Conservation (phyloP, 2,329 filamentous ascomycete genomes). For the Elsinoe necatrix region DNA sequence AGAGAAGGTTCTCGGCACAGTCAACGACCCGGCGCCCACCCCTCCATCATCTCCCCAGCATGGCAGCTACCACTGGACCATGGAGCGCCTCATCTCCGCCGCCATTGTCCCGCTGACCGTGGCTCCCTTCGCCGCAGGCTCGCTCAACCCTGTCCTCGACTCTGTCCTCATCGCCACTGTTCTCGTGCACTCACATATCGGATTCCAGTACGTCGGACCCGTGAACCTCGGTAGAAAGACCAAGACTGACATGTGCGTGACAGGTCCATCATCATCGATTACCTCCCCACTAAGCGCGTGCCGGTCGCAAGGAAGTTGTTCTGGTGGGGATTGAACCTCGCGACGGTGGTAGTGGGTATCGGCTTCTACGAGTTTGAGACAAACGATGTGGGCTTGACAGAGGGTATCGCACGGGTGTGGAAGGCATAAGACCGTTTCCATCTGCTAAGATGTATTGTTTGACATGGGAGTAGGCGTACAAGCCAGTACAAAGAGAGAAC, state of each 20-base stretch:
- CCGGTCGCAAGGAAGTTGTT: constrained; percentile 59
- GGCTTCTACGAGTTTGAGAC: constrained; percentile 98
- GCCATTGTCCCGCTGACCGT: constrained; percentile 79
- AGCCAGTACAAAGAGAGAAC: not conserved
- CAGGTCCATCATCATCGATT: constrained; percentile 74
- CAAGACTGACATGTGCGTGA: not conserved
- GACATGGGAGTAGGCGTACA: not conserved
- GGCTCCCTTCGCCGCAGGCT: constrained; percentile 84
- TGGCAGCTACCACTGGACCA: constrained; percentile 97
- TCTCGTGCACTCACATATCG: constrained; percentile 90
- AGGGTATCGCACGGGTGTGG: constrained; percentile 84
- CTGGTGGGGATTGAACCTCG: constrained; percentile 69
- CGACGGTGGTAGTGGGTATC: constrained; percentile 72
- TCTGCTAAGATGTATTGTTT: not conserved
- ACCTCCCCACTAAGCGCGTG: constrained; percentile 65
- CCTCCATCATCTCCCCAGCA: constrained; percentile 66
- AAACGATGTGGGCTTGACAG: constrained; percentile 90
- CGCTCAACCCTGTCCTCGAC: constrained; percentile 81
- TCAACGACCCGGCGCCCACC: constrained; percentile 77
- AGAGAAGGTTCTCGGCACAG: constrained; percentile 42
- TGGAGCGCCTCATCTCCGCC: constrained; percentile 72
- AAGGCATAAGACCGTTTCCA: constrained; percentile 49
- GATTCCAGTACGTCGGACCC: constrained; percentile 60
- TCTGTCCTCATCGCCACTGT: constrained; percentile 74
- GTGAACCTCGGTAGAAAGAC: not conserved